Evolutionary conservation across 306 rosid genomes (phyloP).

Genomic region (Argentina anserina): DNA sequence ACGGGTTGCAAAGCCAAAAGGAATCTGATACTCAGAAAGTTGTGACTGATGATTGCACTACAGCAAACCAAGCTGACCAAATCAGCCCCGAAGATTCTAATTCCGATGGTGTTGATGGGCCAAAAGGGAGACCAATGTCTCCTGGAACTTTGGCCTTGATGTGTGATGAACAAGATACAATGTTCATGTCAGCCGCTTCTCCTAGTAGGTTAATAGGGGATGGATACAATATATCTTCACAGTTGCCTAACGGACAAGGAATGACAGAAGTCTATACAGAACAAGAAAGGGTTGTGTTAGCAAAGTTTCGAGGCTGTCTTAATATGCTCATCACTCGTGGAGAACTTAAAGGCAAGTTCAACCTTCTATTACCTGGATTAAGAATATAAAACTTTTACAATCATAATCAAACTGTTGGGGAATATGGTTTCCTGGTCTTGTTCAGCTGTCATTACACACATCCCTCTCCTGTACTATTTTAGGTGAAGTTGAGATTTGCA

Average conservation of each 20-base stretch:
- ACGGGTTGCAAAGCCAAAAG: constrained; percentile 52
- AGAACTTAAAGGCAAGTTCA: constrained; percentile 86
- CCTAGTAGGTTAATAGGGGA: constrained; percentile 53
- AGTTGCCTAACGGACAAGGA: constrained; percentile 67
- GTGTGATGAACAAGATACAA: constrained; percentile 94
- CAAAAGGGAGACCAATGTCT: constrained; percentile 84
- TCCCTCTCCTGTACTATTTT: not conserved
- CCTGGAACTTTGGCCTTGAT: constrained; percentile 97
- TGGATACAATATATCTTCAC: constrained; percentile 59
- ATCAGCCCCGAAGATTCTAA: constrained; percentile 57
- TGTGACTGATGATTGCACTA: constrained; percentile 63
- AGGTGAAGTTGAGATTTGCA: not conserved
- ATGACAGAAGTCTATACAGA: constrained; percentile 72
- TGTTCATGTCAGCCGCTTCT: constrained; percentile 76
- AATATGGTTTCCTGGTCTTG: not conserved
- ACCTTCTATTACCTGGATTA: constrained; percentile 14
- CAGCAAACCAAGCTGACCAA: constrained; percentile 69
- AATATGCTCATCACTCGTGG: constrained; percentile 88
- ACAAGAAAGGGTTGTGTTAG: constrained; percentile 80
- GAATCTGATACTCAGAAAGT: constrained; percentile 59
- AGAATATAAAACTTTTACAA: not conserved
- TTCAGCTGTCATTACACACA: not conserved
- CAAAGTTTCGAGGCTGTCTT: constrained; percentile 81
- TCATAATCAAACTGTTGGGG: not conserved
- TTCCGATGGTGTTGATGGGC: constrained; percentile 68